These are phyloP conservation scores for Colletotrichum phormii DNA, from an alignment of 2,329 filamentous ascomycete genomes.

Conservation along the genomic window DNA sequence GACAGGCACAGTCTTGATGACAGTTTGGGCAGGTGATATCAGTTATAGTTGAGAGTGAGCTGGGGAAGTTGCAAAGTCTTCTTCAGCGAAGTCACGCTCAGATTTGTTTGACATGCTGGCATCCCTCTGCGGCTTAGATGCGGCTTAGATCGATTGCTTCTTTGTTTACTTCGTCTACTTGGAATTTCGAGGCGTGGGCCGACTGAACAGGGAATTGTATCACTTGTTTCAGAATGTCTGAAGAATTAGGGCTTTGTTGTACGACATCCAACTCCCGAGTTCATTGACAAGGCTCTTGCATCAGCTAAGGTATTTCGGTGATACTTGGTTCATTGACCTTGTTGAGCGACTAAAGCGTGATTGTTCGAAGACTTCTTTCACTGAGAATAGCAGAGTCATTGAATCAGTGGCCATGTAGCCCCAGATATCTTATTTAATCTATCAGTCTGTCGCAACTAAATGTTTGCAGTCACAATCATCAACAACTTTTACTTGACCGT, in stretches of 20 bases:
- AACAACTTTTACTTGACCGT: neutral
- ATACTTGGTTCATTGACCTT: neutral
- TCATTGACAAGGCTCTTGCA: neutral
- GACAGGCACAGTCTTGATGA: too few relatives aligned
- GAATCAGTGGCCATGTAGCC: neutral
- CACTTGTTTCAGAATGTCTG: neutral
- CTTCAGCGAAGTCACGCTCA: too few relatives aligned
- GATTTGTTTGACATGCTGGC: too few relatives aligned
- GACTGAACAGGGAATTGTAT: neutral
- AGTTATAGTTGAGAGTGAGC: too few relatives aligned
- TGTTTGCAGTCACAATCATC: neutral
- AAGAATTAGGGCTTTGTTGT: neutral
- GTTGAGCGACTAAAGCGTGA: neutral
- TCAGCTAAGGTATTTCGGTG: neutral
- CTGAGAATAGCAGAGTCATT: neutral
- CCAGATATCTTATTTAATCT: neutral
- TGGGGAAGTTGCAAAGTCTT: too few relatives aligned
- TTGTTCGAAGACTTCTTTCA: neutral
- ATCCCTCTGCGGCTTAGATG: too few relatives aligned
- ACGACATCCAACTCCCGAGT: neutral
- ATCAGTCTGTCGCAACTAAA: neutral
- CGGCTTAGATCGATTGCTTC: too few relatives aligned
- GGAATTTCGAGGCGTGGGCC: too few relatives aligned
- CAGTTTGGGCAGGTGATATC: too few relatives aligned
- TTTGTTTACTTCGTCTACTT: too few relatives aligned